Percentiles rank a stretch among this genome's conserved stretches.
phyloP scores from a whole-genome alignment of 306 rosid genomes.

The Cucumis cinereus region DNA sequence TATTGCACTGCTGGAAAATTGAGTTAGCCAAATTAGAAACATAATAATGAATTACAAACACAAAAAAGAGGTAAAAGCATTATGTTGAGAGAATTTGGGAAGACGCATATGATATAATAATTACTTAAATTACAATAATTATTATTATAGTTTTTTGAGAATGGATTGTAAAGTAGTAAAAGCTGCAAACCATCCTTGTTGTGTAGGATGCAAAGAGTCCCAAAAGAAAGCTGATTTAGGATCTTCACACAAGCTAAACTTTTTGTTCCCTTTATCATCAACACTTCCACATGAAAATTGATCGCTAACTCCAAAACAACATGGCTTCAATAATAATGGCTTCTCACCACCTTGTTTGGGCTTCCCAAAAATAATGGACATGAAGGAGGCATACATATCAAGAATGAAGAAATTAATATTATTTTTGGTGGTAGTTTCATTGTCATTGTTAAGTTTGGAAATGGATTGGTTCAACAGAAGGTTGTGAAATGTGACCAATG shows the following conservation, averaged over 20 bases:
- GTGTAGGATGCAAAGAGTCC: conserved; percentile 13
- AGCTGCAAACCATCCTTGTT: conserved; percentile 11
- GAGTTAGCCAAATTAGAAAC: too few relatives aligned
- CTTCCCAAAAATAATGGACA: not conserved
- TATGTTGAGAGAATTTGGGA: too few relatives aligned
- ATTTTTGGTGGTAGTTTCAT: not conserved
- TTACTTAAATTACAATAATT: too few relatives aligned
- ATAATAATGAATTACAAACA: too few relatives aligned
- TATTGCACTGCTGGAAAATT: too few relatives aligned
- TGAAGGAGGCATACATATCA: conserved; percentile 14
- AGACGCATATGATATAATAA: too few relatives aligned
- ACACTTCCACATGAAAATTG: conserved; percentile 8
- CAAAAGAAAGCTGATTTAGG: conserved; percentile 11
- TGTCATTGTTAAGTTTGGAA: conserved; percentile 14
- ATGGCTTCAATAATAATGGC: conserved; percentile 5
- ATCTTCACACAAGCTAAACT: not conserved
- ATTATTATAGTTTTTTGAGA: too few relatives aligned
- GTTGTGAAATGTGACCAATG: conserved; percentile 14
- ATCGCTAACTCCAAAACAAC: conserved; percentile 3
- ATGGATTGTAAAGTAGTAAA: not conserved
- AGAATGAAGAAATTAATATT: not conserved
- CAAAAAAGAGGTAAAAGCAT: too few relatives aligned
- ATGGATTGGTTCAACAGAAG: conserved; percentile 9
- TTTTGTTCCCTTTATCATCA: not conserved
- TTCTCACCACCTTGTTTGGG: not conserved